Base-by-base conservation (phyloP, 495 filamentous ascomycete species). In the Viridothelium virens region DNA sequence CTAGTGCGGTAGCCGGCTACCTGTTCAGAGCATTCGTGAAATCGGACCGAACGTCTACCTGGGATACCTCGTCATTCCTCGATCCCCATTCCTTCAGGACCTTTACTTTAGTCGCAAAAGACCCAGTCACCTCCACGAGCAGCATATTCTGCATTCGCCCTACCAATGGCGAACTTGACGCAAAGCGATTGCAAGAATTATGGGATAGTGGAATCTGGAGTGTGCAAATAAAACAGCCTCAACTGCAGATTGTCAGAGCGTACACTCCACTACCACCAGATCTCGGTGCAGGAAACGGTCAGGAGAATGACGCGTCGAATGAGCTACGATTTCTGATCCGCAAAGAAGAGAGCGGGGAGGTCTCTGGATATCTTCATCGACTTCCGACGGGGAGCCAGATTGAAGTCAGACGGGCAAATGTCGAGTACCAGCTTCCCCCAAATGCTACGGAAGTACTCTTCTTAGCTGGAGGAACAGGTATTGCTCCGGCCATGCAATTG, bases 221-320 rank as follows among this genome's bases (percentile, higher is more conserved):
- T 66, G 87, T 97, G 16, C 90, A 96, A 81, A 81, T 96, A 71
- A 96, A 96, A 74, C 93, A 98, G 75, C 94, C 94, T 9, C 86
- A 95, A 72, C 70, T 97, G 63, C 91, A 96, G 72, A 93, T 98
- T 61, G 88, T 89, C 46, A 78, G 94, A 63, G 84, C 87, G 18
- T 98, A 98, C 74, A 97, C 94, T 11, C 91, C 93, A 0, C 77
- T 97, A 0, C 93, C 94, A 0, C 65, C 71, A n/a, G 16, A 14
- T 50, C 16, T 36, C 3, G 36, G 6, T 18, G 78, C 85, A 10
- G 68, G 67, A 0, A 67, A 67, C 7, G 6, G 61, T 63, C 44
- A 72, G 64, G 74, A 72, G 38, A 73, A 72, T 33, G 75, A 76
- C 48, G 72, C 77, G 31, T 71, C 78, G 6, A 76, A 77, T 1